phyloP scores from a whole-genome alignment of 2,329 filamentous ascomycete species.

The Talaromyces marneffei region DNA sequence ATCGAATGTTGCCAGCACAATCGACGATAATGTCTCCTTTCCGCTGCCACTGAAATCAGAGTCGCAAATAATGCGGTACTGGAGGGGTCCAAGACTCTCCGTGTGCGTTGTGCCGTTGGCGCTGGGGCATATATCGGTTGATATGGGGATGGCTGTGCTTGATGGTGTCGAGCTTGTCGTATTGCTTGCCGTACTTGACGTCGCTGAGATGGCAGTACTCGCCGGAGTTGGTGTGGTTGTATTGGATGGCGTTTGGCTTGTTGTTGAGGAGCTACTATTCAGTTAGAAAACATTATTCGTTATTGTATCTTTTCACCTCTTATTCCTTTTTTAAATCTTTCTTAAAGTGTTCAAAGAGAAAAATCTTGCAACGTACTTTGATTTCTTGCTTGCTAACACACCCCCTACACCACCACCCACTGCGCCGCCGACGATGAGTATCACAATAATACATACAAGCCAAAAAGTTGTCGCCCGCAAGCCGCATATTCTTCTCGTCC shows the following conservation, averaged over 20 bases:
- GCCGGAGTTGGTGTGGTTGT: background rate
- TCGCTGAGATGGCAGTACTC: background rate
- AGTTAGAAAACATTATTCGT: no score
- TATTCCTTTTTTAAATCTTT: no score
- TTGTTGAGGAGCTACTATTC: background rate
- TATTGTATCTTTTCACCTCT: no score
- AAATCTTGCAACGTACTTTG: background rate
- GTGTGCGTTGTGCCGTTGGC: background rate
- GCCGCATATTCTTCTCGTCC: background rate
- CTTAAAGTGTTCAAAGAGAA: background rate
- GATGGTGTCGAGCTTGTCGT: background rate
- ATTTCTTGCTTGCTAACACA: background rate
- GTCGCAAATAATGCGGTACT: background rate
- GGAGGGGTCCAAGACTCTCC: background rate
- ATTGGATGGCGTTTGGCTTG: background rate
- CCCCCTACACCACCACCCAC: background rate
- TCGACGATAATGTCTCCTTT: background rate
- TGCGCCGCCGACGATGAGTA: background rate
- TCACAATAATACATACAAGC: background rate
- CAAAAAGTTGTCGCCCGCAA: background rate
- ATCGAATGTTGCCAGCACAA: background rate
- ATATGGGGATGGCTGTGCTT: background rate
- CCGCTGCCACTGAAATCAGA: background rate
- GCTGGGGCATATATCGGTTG: background rate
- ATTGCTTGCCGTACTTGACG: background rate